Percentiles rank a stretch among this genome's conserved stretches.
Conservation (phyloP, 305 asterid species). For the Withania somnifera region DNA sequence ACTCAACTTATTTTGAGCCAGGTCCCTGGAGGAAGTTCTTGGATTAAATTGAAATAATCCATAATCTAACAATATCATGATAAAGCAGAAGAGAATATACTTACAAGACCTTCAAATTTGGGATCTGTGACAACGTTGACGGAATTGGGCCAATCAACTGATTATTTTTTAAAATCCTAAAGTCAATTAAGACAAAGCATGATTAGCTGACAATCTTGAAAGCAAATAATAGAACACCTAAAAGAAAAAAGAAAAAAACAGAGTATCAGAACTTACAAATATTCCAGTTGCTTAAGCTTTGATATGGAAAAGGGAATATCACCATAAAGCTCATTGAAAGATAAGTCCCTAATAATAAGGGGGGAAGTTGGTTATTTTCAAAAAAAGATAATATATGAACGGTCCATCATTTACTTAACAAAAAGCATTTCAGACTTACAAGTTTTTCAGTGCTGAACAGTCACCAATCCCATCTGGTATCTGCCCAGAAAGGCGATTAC, state of each 20-base stretch:
- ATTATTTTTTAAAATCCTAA: conserved; percentile 66
- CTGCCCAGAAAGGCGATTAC: conserved; percentile 75
- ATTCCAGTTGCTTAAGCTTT: conserved; percentile 81
- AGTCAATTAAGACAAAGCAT: not conserved
- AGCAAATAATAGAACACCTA: not conserved
- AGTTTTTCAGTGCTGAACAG: conserved; percentile 53
- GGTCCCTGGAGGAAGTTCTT: conserved; percentile 42
- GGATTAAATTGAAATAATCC: not conserved
- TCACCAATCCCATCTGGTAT: conserved; percentile 99
- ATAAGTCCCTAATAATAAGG: conserved; percentile 54
- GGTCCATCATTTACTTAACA: not conserved
- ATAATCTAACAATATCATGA: not conserved
- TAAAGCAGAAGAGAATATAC: conserved; percentile 15
- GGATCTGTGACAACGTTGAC: conserved; percentile 92
- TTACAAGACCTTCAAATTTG: conserved; percentile 81
- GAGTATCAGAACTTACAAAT: conserved; percentile 42
- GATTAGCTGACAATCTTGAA: not conserved
- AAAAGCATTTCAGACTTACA: conserved; percentile 23
- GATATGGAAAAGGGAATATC: conserved; percentile 94
- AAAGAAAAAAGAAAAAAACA: not conserved
- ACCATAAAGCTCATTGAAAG: conserved; percentile 78
- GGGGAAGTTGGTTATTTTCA: not conserved
- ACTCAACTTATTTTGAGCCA: conserved; percentile 80
- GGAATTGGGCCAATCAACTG: conserved; percentile 92
- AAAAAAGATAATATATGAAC: not conserved